Conservation (phyloP, 352 stramenopile genomes). For the Saprolegnia diclina region DNA sequence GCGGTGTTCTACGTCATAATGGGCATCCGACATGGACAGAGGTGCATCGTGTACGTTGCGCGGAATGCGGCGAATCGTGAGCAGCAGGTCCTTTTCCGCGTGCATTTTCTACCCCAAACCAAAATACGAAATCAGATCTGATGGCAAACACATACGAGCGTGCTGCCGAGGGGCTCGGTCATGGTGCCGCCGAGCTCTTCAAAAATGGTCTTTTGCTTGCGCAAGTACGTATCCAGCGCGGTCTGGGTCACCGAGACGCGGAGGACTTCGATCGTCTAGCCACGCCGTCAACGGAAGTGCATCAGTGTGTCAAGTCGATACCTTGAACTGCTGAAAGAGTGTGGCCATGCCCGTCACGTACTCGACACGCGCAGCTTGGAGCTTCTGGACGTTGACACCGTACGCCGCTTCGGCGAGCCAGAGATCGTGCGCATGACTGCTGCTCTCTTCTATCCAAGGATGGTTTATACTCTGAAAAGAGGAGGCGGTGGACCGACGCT, state of each 20-base stretch:
- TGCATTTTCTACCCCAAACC: slow-evolving; percentile 53
- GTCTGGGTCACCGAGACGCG: slow-evolving; percentile 68
- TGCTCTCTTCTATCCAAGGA: slow-evolving; percentile 6
- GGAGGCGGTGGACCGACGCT: no score
- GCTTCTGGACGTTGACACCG: slow-evolving; percentile 61
- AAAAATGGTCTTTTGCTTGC: slow-evolving; percentile 76
- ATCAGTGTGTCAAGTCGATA: neutral
- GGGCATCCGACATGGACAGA: neutral
- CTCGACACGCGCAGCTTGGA: slow-evolving; percentile 52
- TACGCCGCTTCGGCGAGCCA: slow-evolving; percentile 76
- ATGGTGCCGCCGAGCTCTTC: slow-evolving; percentile 62
- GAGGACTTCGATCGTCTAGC: slow-evolving; percentile 53
- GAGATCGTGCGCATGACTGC: slow-evolving; percentile 38
- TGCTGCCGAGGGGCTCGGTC: slow-evolving; percentile 52
- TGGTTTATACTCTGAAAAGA: no score
- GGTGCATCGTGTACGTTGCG: slow-evolving; percentile 52
- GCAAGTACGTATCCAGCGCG: slow-evolving; percentile 64
- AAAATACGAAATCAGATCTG: neutral
- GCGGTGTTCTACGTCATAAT: slow-evolving; percentile 50
- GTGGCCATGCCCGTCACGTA: slow-evolving; percentile 81
- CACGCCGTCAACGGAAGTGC: neutral
- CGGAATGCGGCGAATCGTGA: slow-evolving; percentile 72
- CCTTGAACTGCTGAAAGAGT: slow-evolving; percentile 78
- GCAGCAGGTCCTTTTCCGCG: slow-evolving; percentile 65
- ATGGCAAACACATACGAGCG: slow-evolving; percentile 38